Evolutionary conservation across 139 green algal genomes (phyloP).

Genomic region (Micractinium conductrix): DNA sequence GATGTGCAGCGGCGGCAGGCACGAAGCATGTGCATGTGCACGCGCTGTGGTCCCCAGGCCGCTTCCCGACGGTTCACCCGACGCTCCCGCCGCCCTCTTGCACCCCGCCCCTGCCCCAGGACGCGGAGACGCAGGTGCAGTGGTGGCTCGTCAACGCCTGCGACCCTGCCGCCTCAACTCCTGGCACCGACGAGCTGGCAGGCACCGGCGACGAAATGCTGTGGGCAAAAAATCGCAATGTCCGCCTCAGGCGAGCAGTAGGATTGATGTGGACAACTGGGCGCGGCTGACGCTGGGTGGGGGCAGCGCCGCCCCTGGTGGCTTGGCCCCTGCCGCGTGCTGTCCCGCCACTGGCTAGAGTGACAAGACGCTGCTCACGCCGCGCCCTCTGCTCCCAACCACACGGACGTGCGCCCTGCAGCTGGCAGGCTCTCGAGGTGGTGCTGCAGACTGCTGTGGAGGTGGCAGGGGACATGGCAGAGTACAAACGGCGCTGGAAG

Average conservation of each 20-base stretch:
- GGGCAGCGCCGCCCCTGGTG: neutral
- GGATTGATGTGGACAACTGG: neutral
- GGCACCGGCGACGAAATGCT: neutral
- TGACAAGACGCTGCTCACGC: neutral
- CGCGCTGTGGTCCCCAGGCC: neutral
- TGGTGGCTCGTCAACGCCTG: slow-evolving; percentile 1
- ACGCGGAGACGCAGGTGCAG: neutral
- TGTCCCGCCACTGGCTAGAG: neutral
- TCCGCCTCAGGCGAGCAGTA: neutral
- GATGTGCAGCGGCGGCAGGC: too few relatives aligned
- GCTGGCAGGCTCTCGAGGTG: neutral
- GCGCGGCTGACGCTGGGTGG: neutral
- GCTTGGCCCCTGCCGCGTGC: neutral
- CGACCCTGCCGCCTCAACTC: neutral
- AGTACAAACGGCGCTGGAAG: slow-evolving; percentile 1
- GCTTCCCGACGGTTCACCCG: neutral
- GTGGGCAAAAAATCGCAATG: neutral
- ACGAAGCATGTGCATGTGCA: too few relatives aligned
- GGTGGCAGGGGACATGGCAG: neutral
- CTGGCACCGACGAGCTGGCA: neutral
- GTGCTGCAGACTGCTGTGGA: slow-evolving; percentile 5
- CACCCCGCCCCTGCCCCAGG: too few relatives aligned
- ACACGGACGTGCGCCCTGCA: too few relatives aligned
- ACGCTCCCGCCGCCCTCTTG: too few relatives aligned
- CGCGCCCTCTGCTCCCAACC: too few relatives aligned